Conservation (phyloP, 2,329 filamentous ascomycete species). For the Beauveria bassiana region DNA sequence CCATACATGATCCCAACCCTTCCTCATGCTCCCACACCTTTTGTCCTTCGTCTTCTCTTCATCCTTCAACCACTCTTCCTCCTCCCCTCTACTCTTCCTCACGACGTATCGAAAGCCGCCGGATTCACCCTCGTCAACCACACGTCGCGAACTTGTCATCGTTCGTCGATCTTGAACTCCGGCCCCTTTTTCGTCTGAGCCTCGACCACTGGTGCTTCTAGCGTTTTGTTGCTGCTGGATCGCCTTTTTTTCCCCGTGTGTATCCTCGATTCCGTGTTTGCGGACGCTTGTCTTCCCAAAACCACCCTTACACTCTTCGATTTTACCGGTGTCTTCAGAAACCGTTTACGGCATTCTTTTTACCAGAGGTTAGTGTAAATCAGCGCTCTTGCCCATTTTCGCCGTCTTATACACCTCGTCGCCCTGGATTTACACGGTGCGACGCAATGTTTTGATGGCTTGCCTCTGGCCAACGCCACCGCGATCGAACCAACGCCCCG, state of each 20-base stretch:
- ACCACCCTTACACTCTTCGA: constrained; percentile 13
- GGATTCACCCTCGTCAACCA: constrained; percentile 11
- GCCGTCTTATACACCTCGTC: neutral
- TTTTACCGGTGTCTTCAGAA: neutral
- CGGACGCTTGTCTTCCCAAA: constrained; percentile 14
- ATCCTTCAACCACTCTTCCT: constrained; percentile 16
- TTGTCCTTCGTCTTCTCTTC: constrained; percentile 17
- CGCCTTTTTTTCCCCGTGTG: constrained; percentile 1
- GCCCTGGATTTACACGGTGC: neutral
- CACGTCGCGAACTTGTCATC: constrained; percentile 12
- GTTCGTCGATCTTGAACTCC: constrained; percentile 25
- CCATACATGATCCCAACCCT: constrained; percentile 10
- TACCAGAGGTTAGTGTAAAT: constrained; percentile 12
- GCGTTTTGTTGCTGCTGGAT: constrained; percentile 17
- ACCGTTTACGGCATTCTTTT: constrained; percentile 12
- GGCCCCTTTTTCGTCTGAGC: constrained; percentile 24
- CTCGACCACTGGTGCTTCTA: constrained; percentile 14
- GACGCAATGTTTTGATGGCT: constrained; percentile 5
- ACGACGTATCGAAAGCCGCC: constrained; percentile 27
- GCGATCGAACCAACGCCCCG: neutral
- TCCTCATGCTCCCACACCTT: constrained; percentile 17
- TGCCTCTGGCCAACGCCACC: neutral
- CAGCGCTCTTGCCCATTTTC: neutral
- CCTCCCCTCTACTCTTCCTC: constrained; percentile 17
- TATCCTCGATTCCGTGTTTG: constrained; percentile 6